phyloP scores from a whole-genome alignment of 176 grass and related monocot species.

The Zizania latifolia region DNA sequence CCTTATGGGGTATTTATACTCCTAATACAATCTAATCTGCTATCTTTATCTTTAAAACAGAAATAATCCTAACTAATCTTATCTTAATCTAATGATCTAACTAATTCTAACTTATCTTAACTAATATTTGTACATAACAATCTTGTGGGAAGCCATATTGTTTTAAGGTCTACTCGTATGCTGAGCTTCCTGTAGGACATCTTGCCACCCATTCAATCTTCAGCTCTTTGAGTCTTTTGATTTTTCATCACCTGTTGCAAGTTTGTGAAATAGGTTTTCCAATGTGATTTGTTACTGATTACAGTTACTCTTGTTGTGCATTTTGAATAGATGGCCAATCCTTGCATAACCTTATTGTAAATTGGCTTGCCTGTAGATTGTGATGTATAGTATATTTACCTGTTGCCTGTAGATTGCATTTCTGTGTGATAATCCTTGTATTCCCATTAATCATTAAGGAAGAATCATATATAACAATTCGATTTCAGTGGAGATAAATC shows the following conservation, averaged over 20 bases:
- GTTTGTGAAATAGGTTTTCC: background rate
- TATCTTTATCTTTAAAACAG: too few relatives aligned
- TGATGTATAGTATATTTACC: background rate
- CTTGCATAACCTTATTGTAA: background rate
- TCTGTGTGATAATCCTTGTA: background rate
- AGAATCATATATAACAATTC: background rate
- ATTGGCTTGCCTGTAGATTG: background rate
- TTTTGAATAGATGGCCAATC: background rate
- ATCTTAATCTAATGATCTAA: too few relatives aligned
- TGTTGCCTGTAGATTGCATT: background rate
- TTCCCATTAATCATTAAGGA: background rate
- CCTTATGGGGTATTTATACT: too few relatives aligned
- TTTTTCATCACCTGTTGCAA: background rate
- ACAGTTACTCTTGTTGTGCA: background rate
- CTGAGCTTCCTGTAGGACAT: background rate
- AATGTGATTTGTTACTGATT: background rate
- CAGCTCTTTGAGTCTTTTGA: background rate
- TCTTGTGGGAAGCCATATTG: background rate
- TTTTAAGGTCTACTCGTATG: too few relatives aligned
- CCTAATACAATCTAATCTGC: too few relatives aligned
- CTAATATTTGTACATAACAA: too few relatives aligned
- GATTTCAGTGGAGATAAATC: background rate
- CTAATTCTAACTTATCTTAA: too few relatives aligned
- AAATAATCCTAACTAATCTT: too few relatives aligned
- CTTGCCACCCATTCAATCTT: background rate